Conservation (phyloP, 2,329 filamentous ascomycete species). For the Clonostachys byssicola region DNA sequence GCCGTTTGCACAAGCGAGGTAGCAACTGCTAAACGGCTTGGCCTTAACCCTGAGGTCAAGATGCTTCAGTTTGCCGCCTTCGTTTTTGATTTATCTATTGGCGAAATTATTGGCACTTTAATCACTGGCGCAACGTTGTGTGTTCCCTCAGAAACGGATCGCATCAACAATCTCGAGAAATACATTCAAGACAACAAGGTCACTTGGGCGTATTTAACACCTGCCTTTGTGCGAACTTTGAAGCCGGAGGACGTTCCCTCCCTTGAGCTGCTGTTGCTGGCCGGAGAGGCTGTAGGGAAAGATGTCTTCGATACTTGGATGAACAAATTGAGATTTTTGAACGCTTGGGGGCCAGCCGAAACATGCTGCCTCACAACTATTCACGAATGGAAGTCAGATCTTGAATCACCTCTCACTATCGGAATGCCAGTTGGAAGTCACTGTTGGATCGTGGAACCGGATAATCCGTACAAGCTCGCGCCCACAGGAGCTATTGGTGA, state of each 20-base stretch:
- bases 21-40: constrained; percentile 6
- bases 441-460: constrained; percentile 6
- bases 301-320: constrained; percentile 6
- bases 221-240: constrained; percentile 1
- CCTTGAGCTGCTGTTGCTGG: constrained; percentile 2
- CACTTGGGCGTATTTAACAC: constrained; percentile 1
- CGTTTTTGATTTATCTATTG: constrained; percentile 3
- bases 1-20: constrained; percentile 6
- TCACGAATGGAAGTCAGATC: constrained; percentile 1
- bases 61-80: constrained; percentile 4
- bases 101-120: constrained; percentile 1
- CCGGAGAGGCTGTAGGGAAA: constrained; percentile 4
- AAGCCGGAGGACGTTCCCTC: background rate
- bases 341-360: constrained; percentile 7
- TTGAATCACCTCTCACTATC: constrained; percentile 3
- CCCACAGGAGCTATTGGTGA: constrained; percentile 8
- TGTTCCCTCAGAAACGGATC: background rate
- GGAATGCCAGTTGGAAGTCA: constrained; percentile 5
- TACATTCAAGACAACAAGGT: background rate
- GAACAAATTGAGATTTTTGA: constrained; percentile 1
- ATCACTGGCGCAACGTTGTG: background rate
- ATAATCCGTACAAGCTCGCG: constrained; percentile 2
- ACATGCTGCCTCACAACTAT: constrained; percentile 4
- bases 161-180: background rate
- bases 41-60: constrained; percentile 9